Base-by-base conservation (phyloP, 2,329 filamentous ascomycete species). In the Penicillium sp. region DNA sequence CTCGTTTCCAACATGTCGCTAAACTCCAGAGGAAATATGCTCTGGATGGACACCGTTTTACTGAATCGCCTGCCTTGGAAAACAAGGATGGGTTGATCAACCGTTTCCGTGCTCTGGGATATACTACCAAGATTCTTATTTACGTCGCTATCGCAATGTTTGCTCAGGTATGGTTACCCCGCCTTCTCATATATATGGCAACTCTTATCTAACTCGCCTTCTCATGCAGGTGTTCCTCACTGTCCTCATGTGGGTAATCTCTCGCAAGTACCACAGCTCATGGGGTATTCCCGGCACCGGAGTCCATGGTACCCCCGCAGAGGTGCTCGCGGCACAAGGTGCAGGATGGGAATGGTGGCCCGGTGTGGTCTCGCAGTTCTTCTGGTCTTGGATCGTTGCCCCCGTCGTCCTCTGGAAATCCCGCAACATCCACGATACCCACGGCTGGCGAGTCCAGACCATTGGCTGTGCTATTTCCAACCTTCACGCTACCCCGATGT, bases 401-500 rank as follows among this genome's bases (percentile, higher is more conserved):
- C 59, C 60, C 19, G 23, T 57, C 25, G 57, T 88, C 60, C 79
- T 89, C 4, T 88, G 82, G 80, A 80, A 82, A 63, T 82, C 86
- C 38, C 80, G 86, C 8, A 75, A 79, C 23, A 84, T 89, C 63
- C 79, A 79, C 31, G 87, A 89, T 67, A 86, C 85, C 7, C 84
- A 88, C 65, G 83, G 86, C 56, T 89, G 87, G 87, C 79, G 86
- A 12, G 67, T 82, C 6, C 86, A 89, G 69, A 89, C 86, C 33
- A 82, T 85, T 41, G 69, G 79, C 40, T 78, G 78, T 54, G 74
- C 80, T 50, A 56, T 82, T 54, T 74, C 77, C 42, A 77, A 75
- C 56, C 79, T 89, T 21, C 86, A 83, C 55, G 86, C 86, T 23
- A 84, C 86, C 9, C 87, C 87, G 0, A 81, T 89, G 75, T 89